Evolutionary conservation across 2,329 filamentous ascomycete genomes (phyloP), one percentile per base, ranked within the genome.

Genomic region (Paecilomyces formosus): DNA sequence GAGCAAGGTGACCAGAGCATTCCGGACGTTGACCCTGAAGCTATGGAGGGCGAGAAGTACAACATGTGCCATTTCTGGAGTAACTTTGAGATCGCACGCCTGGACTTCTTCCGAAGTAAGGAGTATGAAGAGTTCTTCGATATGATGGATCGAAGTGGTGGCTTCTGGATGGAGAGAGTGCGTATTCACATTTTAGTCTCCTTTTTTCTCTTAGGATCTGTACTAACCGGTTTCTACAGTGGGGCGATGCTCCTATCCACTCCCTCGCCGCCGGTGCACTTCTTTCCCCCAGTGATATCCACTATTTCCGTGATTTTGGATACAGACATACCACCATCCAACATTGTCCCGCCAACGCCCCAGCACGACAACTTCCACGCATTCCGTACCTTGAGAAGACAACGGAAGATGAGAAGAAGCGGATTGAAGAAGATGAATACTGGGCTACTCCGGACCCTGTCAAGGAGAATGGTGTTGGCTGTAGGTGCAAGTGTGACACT

Each of bases 31-130:
- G 91, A 97, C 69, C 87, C 88, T 0, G 92, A 97, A 70, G 85
- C 87, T 50, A 99, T 99, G 94, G 93, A 97, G 72, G 91, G 92
- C 63, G 94, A 99, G 74, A 90, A 87, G 68, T 99, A 99, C 82
- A 99, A 99, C 79, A 99, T 99, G 94, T 99, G 94, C 74, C 94
- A 99, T 80, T 99, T 97, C 81, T 99, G 94, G 94, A 96, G 92
- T 74, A 99, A 99, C 75, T 99, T 99, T 66, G 94, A 99, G 76
- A 99, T 99, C 77, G 94, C 94, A 13, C 86, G 87, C 60, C 83
- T 99, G 61, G 88, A 90, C 77, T 99, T 92, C 86, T 97, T 97
- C 84, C 86, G 94, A 66, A 97, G 92, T 80, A 93, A 96, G 77
- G 89, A 92, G 71, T 99, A 99, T 73, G 89, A 96, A 67, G 94